Evolutionary conservation across 306 rosid genomes (phyloP).

Genomic region (Dicorynia guianensis): DNA sequence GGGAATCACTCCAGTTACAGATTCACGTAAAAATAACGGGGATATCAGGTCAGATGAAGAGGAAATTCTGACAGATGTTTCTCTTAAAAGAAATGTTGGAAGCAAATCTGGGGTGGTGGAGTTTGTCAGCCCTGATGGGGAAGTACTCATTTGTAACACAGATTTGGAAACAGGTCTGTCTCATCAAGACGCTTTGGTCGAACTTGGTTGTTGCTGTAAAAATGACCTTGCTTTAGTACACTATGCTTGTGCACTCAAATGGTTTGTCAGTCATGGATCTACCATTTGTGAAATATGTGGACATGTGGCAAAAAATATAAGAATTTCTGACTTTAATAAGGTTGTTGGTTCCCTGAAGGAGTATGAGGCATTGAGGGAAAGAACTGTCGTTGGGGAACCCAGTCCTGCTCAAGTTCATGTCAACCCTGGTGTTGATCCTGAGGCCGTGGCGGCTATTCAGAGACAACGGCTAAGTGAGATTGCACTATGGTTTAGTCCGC

Average conservation of each 20-base stretch:
- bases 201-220: constrained; percentile 97
- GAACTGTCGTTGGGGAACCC: constrained; percentile 80
- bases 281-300: constrained; percentile 95
- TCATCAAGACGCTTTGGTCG: constrained; percentile 68
- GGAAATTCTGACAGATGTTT: constrained; percentile 37
- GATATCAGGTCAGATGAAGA: constrained; percentile 48
- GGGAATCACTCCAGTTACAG: constrained; percentile 62
- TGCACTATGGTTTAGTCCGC: constrained; percentile 90
- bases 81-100: constrained; percentile 50
- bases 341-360: constrained; percentile 81
- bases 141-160: constrained; percentile 74
- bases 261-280: constrained; percentile 98
- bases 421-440: constrained; percentile 76
- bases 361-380: constrained; percentile 84
- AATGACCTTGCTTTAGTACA: constrained; percentile 93
- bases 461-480: constrained; percentile 92
- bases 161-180: constrained; percentile 84
- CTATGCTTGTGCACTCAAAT: constrained; percentile 94
- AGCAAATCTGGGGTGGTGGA: constrained; percentile 60
- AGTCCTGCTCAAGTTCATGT: constrained; percentile 55
- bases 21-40: constrained; percentile 41
- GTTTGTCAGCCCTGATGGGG: constrained; percentile 91
- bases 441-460: constrained; percentile 93
- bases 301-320: constrained; percentile 74
- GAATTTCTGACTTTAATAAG: constrained; percentile 70